Evolutionary conservation across 1,284 basidiomycete species (phyloP).

Genomic region (Wolfiporia cocos): DNA sequence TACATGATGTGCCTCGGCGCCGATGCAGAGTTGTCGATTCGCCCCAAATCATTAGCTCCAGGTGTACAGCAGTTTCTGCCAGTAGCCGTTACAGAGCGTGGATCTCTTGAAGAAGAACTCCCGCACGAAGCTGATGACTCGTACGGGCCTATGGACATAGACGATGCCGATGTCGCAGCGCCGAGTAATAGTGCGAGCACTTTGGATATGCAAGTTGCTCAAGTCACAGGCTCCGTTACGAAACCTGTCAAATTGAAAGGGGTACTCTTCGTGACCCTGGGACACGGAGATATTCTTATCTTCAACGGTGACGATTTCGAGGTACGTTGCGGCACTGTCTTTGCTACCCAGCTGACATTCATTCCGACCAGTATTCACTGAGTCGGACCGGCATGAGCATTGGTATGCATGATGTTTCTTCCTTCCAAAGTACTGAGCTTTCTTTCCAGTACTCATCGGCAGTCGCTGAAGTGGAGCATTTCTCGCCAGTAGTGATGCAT

Average conservation of each 20-base stretch:
- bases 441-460: no score
- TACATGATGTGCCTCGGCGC: no score
- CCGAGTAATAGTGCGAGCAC: background rate
- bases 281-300: conserved; percentile 52
- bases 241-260: background rate
- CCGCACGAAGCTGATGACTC: background rate
- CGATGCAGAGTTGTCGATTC: no score
- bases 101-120: background rate
- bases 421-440: no score
- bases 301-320: conserved; percentile 47
- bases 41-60: no score
- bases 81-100: background rate
- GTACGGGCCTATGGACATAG: background rate
- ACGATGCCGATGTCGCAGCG: background rate
- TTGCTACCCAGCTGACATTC: no score
- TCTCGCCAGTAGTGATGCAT: no score
- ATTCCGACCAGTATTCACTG: no score
- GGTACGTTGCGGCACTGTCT: no score
- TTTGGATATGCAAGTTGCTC: background rate
- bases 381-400: no score
- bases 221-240: background rate
- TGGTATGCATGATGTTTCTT: no score
- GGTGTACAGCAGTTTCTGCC: background rate
- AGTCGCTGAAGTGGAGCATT: no score
- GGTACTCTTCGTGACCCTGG: conserved; percentile 39